A percentile compares a stretch with the other conserved stretches of the same genome.
phyloP scores from a whole-genome alignment of 2,329 filamentous ascomycete genomes.

The Emergomyces africanus region DNA sequence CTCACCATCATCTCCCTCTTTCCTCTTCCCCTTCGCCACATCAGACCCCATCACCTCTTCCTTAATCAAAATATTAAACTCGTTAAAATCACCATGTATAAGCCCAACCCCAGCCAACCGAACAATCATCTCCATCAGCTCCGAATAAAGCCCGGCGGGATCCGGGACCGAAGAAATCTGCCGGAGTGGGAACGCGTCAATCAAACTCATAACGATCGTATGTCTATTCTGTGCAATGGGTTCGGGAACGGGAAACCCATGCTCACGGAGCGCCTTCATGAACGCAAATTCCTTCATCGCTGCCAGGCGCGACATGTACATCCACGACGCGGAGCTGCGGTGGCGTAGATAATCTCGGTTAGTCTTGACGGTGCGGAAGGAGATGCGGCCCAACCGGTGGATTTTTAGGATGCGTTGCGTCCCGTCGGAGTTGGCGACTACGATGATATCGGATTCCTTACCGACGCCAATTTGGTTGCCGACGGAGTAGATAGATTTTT shows the following conservation, averaged over 20 bases:
- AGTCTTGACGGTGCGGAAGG: conserved; percentile 89
- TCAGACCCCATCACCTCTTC: conserved; percentile 43
- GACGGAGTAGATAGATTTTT: conserved; percentile 74
- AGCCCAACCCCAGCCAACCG: conserved; percentile 72
- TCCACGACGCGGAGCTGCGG: conserved; percentile 73
- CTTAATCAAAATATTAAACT: conserved; percentile 95
- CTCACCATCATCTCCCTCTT: conserved; percentile 16
- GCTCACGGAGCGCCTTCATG: conserved; percentile 72
- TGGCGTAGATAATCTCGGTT: conserved; percentile 93
- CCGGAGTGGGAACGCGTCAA: conserved; percentile 83
- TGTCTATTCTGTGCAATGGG: conserved; percentile 84
- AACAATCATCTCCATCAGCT: conserved; percentile 77
- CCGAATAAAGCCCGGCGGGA: conserved; percentile 75
- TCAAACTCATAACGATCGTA: conserved; percentile 88
- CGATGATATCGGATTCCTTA: conserved; percentile 94
- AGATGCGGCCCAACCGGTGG: conserved; percentile 87
- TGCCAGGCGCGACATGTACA: conserved; percentile 90
- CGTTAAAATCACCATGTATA: conserved; percentile 98
- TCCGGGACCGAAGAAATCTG: conserved; percentile 77
- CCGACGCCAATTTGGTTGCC: conserved; percentile 91
- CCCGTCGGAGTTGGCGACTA: conserved; percentile 71
- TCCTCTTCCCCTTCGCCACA: conserved; percentile 24
- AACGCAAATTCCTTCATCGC: conserved; percentile 92
- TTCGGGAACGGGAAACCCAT: conserved; percentile 80
- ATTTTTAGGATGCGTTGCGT: conserved; percentile 82